A percentile compares a stretch with the other conserved stretches of the same genome.
phyloP scores from a whole-genome alignment of 2,329 filamentous ascomycete species.

The Nannizzia gypsea region DNA sequence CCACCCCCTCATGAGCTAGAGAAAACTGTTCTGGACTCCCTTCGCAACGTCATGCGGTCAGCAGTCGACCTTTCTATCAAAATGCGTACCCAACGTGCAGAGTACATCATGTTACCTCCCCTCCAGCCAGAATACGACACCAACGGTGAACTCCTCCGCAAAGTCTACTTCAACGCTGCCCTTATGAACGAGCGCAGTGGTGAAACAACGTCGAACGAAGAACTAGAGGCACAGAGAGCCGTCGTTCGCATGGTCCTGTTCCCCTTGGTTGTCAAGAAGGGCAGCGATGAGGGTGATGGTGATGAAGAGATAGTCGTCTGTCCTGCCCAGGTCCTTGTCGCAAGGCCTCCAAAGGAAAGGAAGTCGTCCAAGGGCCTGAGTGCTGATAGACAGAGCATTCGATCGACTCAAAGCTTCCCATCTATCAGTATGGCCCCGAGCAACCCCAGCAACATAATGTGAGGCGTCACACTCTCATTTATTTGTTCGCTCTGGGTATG shows the following conservation, averaged over 20 bases:
- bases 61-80: constrained; percentile 87
- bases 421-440: constrained; percentile 35
- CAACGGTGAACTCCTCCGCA: constrained; percentile 76
- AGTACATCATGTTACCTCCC: constrained; percentile 97
- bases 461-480: constrained; percentile 30
- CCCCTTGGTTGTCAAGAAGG: constrained; percentile 91
- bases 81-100: constrained; percentile 92
- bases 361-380: constrained; percentile 29
- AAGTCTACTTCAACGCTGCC: constrained; percentile 80
- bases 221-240: constrained; percentile 62
- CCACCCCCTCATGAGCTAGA: constrained; percentile 75
- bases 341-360: constrained; percentile 38
- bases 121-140: constrained; percentile 89
- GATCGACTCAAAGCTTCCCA: constrained; percentile 32
- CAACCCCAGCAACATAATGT: constrained; percentile 32
- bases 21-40: constrained; percentile 66
- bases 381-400: constrained; percentile 34
- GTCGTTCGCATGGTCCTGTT: constrained; percentile 89
- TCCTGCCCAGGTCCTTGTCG: constrained; percentile 84
- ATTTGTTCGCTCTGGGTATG: neutral
- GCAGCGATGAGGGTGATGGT: constrained; percentile 78
- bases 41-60: constrained; percentile 75
- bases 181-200: constrained; percentile 90
- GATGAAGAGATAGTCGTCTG: constrained; percentile 83
- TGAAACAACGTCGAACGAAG: constrained; percentile 58